Base-by-base conservation (phyloP, 805 yeast species). In the Monosporozyma siamensis region DNA sequence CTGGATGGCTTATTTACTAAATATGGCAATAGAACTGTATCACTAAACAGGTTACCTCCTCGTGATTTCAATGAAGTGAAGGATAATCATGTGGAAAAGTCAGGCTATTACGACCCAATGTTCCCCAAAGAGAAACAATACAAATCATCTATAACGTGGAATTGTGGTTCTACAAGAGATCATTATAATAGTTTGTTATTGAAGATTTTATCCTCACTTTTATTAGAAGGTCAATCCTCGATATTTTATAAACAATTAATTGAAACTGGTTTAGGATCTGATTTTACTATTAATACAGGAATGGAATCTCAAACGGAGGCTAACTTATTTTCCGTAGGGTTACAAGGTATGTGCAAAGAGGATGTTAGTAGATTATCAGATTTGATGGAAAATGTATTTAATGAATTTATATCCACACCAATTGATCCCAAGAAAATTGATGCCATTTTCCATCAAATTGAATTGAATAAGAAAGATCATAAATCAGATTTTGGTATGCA, bases 181-280 rank as follows among this genome's bases (percentile, higher is more conserved):
- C 69, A 72, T 8, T 82, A 83, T 54, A 81, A 78, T 41, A 68
- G 87, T 0, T 83, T 89, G 58, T 70, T 82, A 36, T 68, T 88
- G 71, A 81, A 80, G 44, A 66, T 88, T 8, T 64, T 88, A 38
- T 76, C 84, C 17, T 74, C 80, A 20, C 66, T 92, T 41, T 67
- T 92, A 26, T 75, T 81, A 50, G 95, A 86, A 57, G 97, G 97
- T 2, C 97, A 90, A 56, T 82, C 92, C 10, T 82, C 97, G 5
- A 90, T 95, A 6, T 69, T 92, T 43, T 86, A 89, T 61, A 86
- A 88, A 61, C 75, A 76, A n/a, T 67, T 92, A 43, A 82, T 92
- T 43, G 98, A 92, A 59, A 64, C 82, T 1, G 92, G 90, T 1
- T 57, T 80, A 26, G 97, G 92, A 34, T 76, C 84, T 40, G 97